A percentile compares a stretch with the other conserved stretches of the same genome.
Evolutionary conservation across 306 rosid genomes (phyloP).

Genomic region (Abrus precatorius): DNA sequence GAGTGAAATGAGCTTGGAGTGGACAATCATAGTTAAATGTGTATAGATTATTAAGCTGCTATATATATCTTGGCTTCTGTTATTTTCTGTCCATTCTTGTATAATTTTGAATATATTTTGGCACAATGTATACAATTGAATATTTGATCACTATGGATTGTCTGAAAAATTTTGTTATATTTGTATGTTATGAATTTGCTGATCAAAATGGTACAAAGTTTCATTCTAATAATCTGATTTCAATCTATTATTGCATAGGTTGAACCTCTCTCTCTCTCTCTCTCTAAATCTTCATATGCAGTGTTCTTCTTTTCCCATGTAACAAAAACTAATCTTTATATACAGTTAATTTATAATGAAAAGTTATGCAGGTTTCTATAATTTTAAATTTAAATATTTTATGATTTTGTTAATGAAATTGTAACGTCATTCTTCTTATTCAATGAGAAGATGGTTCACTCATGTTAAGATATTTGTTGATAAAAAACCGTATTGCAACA

Average conservation of each 20-base stretch:
- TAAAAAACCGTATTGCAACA: not conserved
- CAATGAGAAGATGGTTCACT: not conserved
- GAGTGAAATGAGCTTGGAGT: slow-evolving; percentile 36
- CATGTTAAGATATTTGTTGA: not conserved
- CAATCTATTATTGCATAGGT: not conserved
- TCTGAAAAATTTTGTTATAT: slow-evolving; percentile 35
- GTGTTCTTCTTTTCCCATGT: not conserved
- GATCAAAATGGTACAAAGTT: not conserved
- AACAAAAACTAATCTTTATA: not conserved
- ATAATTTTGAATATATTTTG: slow-evolving; percentile 45
- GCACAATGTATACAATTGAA: slow-evolving; percentile 32
- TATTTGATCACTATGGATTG: slow-evolving; percentile 21
- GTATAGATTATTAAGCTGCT: slow-evolving; percentile 41
- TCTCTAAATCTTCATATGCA: not conserved
- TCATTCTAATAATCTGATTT: not conserved
- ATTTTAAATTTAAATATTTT: no score
- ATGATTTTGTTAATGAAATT: not conserved
- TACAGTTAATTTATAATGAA: no score
- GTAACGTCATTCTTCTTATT: no score
- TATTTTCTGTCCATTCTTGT: not conserved
- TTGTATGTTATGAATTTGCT: not conserved
- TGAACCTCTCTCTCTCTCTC: not conserved
- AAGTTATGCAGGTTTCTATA: no score
- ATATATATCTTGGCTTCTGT: slow-evolving; percentile 23
- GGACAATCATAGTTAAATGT: slow-evolving; percentile 28